Evolutionary conservation across 805 yeast genomes (phyloP), one percentile per base, ranked within the genome.

Genomic region (Ogataea polymorpha): DNA sequence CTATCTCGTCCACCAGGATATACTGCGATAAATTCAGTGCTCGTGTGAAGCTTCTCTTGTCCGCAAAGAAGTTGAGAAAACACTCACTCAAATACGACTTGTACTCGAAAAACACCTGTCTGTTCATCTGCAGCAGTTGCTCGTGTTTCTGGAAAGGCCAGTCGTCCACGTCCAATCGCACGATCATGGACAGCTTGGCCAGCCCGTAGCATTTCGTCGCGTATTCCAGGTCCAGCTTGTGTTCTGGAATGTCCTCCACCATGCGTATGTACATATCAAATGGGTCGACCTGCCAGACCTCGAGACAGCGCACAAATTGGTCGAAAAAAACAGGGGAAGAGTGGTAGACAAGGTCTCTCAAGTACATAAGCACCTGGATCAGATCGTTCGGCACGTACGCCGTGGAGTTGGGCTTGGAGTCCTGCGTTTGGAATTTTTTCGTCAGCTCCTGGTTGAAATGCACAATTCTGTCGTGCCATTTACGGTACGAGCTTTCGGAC

Each of bases 211-310:
- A 49, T 36, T 47, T 51, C 11, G 50, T 45, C 9, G 53, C 50
- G 27, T 46, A 42, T 4, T 44, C 45, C 5, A 56, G 44, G 42
- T 56, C 52, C 16, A 50, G 32, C 10, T 42, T 34, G 10, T 39
- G 42, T 25, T 29, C 36, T 8, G 48, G 41, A 15, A 50, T 23
- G 17, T 51, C 48, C 17, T 39, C 36, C 5, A 48, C 42, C 18
- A 47, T 38, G 27, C 49, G 25, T 23, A 52, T 35, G 24, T 55
- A 52, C 6, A 56, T 32, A 11, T 46, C 45, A 37, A 55, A 61
- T 2, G 66, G 65, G 37, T 61, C 63, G n/a, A 53, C 45, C 39
- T 59, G 61, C 66, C 65, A 62, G 2, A 56, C 13, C 29, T 57
- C 51, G 26, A 62, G 36, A 45, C 65, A 62, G 29, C 46, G 49